Evolutionary conservation across 306 rosid genomes (phyloP).

Genomic region (Citrullus mucosospermus): DNA sequence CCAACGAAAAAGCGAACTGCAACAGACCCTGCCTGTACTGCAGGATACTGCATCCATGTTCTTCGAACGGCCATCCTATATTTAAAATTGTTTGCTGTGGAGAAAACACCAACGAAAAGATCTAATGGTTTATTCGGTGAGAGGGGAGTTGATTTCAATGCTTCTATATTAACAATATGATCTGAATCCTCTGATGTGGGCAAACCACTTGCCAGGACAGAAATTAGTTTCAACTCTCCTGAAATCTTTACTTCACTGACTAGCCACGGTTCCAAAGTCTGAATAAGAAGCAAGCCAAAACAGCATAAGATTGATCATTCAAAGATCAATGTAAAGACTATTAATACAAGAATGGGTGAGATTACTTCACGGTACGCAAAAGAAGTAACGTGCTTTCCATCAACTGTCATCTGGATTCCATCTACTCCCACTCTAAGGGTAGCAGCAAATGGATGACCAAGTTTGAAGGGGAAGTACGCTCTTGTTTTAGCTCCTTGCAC

Average conservation of each 20-base stretch:
- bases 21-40: constrained; percentile 46
- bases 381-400: constrained; percentile 90
- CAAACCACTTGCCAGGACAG: constrained; percentile 84
- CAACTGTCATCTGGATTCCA: constrained; percentile 99
- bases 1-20: constrained; percentile 98
- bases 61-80: constrained; percentile 95
- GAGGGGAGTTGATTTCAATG: constrained; percentile 51
- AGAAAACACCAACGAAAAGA: constrained; percentile 89
- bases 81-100: constrained; percentile 94
- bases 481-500: constrained; percentile 39
- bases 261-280: constrained; percentile 99
- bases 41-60: constrained; percentile 98
- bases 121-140: constrained; percentile 37
- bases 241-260: constrained; percentile 64
- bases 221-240: constrained; percentile 74
- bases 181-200: constrained; percentile 97
- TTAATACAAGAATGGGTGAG: neutral
- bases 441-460: constrained; percentile 89
- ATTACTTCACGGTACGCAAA: constrained; percentile 88
- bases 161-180: constrained; percentile 63
- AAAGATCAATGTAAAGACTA: constrained; percentile 8
- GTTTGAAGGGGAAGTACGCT: constrained; percentile 80
- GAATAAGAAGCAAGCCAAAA: constrained; percentile 24
- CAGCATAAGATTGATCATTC: constrained; percentile 13
- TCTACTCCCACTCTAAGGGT: constrained; percentile 91